These are phyloP conservation scores for Fulvia fulva DNA, from an alignment of 2,329 filamentous ascomycete genomes.

Conservation along the genomic window DNA sequence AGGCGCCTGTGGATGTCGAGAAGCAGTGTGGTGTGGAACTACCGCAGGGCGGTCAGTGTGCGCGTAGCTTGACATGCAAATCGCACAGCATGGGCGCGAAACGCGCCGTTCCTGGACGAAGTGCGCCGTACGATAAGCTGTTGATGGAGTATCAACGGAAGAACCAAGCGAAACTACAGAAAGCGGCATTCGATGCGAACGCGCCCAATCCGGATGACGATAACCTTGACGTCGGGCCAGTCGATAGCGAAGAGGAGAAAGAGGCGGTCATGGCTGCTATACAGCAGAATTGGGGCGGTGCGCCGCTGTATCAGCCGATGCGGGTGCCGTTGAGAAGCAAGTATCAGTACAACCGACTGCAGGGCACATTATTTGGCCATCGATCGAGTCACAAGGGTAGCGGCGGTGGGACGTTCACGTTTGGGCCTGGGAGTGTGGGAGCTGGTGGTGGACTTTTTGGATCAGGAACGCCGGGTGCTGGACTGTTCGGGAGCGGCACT, in stretches of 20 bases:
- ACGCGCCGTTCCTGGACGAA: conserved; percentile 76
- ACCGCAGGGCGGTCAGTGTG: conserved; percentile 79
- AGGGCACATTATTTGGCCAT: conserved; percentile 59
- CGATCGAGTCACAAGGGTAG: conserved; percentile 37
- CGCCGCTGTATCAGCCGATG: conserved; percentile 67
- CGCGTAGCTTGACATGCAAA: conserved; percentile 83
- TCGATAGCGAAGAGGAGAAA: conserved; percentile 94
- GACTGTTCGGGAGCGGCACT: conserved; percentile 1
- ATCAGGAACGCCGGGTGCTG: not conserved
- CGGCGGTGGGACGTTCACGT: conserved; percentile 5
- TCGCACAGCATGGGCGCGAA: conserved; percentile 93
- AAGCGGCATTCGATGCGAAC: conserved; percentile 91
- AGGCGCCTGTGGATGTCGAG: conserved; percentile 89
- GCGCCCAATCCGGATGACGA: conserved; percentile 78
- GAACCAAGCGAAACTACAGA: conserved; percentile 97
- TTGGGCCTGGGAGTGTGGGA: conserved; percentile 15
- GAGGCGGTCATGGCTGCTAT: conserved; percentile 78
- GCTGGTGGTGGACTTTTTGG: conserved; percentile 9
- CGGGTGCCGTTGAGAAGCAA: conserved; percentile 50
- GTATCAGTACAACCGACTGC: conserved; percentile 61
- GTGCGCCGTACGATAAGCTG: conserved; percentile 85
- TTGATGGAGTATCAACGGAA: conserved; percentile 72
- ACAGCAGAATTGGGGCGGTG: conserved; percentile 65
- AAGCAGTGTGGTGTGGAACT: conserved; percentile 84
- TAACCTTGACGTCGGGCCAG: conserved; percentile 65